These are phyloP conservation scores for Endogone sp. DNA, from an alignment of 192 early-diverging fungal genomes.

Conservation along the genomic window DNA sequence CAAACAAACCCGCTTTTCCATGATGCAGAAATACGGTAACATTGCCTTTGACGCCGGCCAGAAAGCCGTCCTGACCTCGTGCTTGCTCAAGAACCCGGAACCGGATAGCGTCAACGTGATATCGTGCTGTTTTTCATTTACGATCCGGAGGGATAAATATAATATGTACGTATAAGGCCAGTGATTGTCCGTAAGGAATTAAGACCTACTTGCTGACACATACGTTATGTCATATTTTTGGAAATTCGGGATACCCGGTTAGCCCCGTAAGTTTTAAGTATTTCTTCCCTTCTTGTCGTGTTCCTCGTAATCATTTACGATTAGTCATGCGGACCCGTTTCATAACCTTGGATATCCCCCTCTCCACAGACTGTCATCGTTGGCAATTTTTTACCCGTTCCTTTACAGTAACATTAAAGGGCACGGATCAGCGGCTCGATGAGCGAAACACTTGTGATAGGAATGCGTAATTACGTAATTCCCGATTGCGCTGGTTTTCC, in stretches of 20 bases:
- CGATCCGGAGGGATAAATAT: constrained; percentile 91
- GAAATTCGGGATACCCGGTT: background rate
- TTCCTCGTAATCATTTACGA: background rate
- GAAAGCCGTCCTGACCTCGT: constrained; percentile 94
- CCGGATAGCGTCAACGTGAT: constrained; percentile 46
- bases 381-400: constrained; percentile 68
- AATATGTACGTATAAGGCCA: constrained; percentile 51
- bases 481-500: background rate
- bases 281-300: background rate
- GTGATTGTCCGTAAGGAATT: too few species aligned
- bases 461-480: background rate
- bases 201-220: background rate
- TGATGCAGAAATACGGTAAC: constrained; percentile 82
- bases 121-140: constrained; percentile 93
- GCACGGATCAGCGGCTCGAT: background rate
- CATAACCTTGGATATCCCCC: background rate
- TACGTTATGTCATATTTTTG: background rate
- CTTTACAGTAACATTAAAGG: constrained; percentile 26
- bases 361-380: constrained; percentile 49
- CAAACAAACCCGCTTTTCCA: background rate
- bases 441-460: background rate
- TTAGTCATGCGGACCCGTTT: background rate
- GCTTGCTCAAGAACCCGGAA: constrained; percentile 67
- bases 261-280: background rate
- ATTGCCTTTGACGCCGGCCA: constrained; percentile 96